phyloP scores from a whole-genome alignment of 169 alveolate species.

The Plasmodium billcollinsi region DNA sequence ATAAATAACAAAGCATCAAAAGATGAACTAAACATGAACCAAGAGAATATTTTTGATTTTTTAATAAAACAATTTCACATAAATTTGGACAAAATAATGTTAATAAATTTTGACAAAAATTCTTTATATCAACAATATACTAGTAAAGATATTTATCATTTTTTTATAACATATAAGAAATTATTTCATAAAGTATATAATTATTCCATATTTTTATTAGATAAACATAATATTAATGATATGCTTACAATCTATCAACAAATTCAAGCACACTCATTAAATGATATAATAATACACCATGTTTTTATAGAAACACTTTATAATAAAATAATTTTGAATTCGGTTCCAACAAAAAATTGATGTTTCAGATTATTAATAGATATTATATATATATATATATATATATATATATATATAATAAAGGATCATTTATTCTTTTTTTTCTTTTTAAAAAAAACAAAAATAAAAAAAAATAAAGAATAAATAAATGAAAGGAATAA shows the following conservation, averaged over 20 bases:
- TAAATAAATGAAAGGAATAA: not conserved
- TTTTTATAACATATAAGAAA: constrained; percentile 45
- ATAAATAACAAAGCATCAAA: not conserved
- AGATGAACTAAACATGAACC: not conserved
- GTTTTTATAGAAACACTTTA: constrained; percentile 45
- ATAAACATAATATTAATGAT: constrained; percentile 45
- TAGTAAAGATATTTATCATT: constrained; percentile 32
- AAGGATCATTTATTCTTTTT: too few relatives aligned
- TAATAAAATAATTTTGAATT: constrained; percentile 45
- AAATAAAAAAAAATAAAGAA: not conserved
- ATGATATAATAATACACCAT: constrained; percentile 35
- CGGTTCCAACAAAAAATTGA: constrained; percentile 24
- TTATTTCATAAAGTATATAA: constrained; percentile 43
- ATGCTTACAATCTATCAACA: constrained; percentile 41
- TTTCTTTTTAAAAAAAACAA: not conserved
- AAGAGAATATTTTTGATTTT: constrained; percentile 14
- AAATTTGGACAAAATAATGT: constrained; percentile 19
- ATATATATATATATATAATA: too few relatives aligned
- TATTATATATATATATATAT: too few relatives aligned
- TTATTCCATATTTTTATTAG: constrained; percentile 51
- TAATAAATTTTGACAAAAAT: constrained; percentile 36
- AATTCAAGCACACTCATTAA: constrained; percentile 24
- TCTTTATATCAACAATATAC: constrained; percentile 23
- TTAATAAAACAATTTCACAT: constrained; percentile 43
- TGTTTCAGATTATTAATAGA: constrained; percentile 16